Percentiles rank a stretch among this genome's conserved stretches.
Evolutionary conservation across 2,329 filamentous ascomycete genomes (phyloP).

Genomic region (Trichoderma koningiopsis): DNA sequence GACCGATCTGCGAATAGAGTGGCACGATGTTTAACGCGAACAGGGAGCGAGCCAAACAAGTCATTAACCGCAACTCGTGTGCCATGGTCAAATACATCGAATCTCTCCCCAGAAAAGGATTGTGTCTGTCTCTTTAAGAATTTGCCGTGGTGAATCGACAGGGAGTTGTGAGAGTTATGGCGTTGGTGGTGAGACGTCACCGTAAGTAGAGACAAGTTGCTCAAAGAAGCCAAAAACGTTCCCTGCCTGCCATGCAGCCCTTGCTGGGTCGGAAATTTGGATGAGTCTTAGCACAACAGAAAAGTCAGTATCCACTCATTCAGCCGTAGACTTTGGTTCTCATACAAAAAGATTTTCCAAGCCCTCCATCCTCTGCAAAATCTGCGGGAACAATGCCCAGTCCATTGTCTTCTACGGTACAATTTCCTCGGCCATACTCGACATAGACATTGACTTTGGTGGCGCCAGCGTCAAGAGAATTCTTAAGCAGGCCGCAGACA

Average conservation of each 20-base stretch:
- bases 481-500: conserved; percentile 72
- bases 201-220: conserved; percentile 72
- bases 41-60: conserved; percentile 87
- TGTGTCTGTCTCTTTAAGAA: conserved; percentile 66
- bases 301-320: conserved; percentile 19
- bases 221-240: conserved; percentile 75
- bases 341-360: conserved; percentile 74
- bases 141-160: conserved; percentile 71
- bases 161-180: conserved; percentile 62
- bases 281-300: conserved; percentile 64
- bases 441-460: conserved; percentile 68
- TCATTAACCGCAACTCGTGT: conserved; percentile 76
- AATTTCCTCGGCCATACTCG: conserved; percentile 75
- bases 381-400: conserved; percentile 72
- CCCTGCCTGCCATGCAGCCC: conserved; percentile 68
- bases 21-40: conserved; percentile 80
- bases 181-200: conserved; percentile 71
- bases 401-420: conserved; percentile 83
- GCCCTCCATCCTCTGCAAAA: conserved; percentile 68
- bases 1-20: conserved; percentile 53
- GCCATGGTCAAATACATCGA: conserved; percentile 63
- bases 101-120: conserved; percentile 58
- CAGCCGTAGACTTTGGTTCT: conserved; percentile 24
- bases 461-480: conserved; percentile 80
- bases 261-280: conserved; percentile 59